phyloP scores from a whole-genome alignment of 768 basidiomycete species.

The Sporobolomyces phaffii region DNA sequence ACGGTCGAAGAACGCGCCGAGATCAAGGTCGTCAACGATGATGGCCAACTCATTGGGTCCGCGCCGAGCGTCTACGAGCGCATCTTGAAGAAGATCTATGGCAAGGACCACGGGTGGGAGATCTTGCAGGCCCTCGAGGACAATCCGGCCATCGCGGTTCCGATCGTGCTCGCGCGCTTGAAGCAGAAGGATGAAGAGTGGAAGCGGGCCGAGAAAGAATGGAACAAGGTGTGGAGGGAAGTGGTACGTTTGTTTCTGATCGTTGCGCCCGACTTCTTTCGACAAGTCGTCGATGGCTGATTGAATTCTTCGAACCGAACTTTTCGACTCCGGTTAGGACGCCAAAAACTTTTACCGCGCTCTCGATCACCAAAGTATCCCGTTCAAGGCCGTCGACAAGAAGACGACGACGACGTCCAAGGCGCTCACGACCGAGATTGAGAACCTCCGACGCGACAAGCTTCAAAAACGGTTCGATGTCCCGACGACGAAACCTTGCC shows the following conservation, averaged over 20 bases:
- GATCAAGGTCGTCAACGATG: slow-evolving; percentile 60
- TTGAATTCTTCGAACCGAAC: too few relatives aligned
- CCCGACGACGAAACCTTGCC: not conserved
- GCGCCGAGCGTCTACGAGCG: slow-evolving; percentile 84
- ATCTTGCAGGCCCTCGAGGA: slow-evolving; percentile 84
- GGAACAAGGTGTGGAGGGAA: slow-evolving; percentile 94
- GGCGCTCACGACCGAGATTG: slow-evolving; percentile 72
- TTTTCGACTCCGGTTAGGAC: slow-evolving; percentile 54
- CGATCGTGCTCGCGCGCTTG: slow-evolving; percentile 79
- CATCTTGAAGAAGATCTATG: slow-evolving; percentile 89
- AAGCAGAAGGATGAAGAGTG: slow-evolving; percentile 96
- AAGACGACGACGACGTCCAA: slow-evolving; percentile 79
- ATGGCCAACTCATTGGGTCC: slow-evolving; percentile 79
- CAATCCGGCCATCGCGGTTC: slow-evolving; percentile 79
- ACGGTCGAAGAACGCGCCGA: slow-evolving; percentile 68
- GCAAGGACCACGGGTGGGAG: slow-evolving; percentile 66
- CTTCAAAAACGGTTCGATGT: slow-evolving; percentile 44
- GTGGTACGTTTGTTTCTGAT: slow-evolving; percentile 48
- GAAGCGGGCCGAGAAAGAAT: slow-evolving; percentile 87
- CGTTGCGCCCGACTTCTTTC: too few relatives aligned
- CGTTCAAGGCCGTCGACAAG: slow-evolving; percentile 94
- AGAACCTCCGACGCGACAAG: slow-evolving; percentile 54
- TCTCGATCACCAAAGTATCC: slow-evolving; percentile 89
- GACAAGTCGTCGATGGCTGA: too few relatives aligned
- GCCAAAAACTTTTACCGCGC: slow-evolving; percentile 97